Evolutionary conservation across 768 basidiomycete genomes (phyloP).

Genomic region (Tricholoma terreum): DNA sequence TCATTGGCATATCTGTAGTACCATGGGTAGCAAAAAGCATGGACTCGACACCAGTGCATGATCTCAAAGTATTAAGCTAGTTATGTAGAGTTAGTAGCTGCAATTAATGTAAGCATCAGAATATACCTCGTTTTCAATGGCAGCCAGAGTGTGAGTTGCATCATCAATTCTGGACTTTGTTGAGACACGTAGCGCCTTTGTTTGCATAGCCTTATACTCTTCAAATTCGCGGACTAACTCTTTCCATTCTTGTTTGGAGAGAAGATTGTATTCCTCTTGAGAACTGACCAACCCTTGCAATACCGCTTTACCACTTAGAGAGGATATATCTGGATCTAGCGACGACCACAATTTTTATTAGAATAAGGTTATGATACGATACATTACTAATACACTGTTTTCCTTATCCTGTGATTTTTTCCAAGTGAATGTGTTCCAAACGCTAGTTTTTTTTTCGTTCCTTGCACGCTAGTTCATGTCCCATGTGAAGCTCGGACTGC

Average conservation of each 20-base stretch:
- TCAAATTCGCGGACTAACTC: not conserved
- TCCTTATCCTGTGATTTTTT: not conserved
- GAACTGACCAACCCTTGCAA: not conserved
- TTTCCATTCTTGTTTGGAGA: not conserved
- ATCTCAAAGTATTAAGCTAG: not conserved
- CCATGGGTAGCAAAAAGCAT: not conserved
- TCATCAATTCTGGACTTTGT: no score
- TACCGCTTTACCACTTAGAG: not conserved
- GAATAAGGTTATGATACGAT: not conserved
- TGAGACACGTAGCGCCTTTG: not conserved
- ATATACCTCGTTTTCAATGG: not conserved
- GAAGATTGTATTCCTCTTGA: not conserved
- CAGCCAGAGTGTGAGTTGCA: no score
- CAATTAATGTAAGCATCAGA: not conserved
- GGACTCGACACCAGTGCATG: not conserved
- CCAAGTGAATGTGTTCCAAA: not conserved
- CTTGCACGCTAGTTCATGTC: no score
- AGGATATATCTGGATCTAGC: not conserved
- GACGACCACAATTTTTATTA: not conserved
- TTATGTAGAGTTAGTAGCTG: not conserved
- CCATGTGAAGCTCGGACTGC: not conserved
- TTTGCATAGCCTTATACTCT: not conserved
- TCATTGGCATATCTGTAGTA: no score
- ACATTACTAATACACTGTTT: not conserved
- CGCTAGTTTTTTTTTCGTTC: not conserved